A percentile compares a stretch with the other conserved stretches of the same genome.
Evolutionary conservation across 257 asterid genomes (phyloP).

Genomic region (Voacanga thouarsii): DNA sequence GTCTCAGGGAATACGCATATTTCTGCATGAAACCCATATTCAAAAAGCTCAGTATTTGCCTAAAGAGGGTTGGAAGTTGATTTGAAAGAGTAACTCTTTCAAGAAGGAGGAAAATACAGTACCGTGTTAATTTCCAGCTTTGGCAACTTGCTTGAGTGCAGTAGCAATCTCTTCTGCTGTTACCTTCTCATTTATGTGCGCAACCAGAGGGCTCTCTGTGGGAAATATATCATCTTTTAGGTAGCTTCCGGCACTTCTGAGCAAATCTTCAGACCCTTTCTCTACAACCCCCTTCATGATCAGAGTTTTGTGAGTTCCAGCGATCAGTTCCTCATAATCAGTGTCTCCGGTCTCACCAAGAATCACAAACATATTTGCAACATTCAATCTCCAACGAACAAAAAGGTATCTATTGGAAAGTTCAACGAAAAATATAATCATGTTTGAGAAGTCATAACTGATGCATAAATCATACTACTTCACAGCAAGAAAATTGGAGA

Average conservation of each 20-base stretch:
- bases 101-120: not conserved
- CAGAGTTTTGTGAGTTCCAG: slow-evolving; percentile 75
- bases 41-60: not conserved
- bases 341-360: slow-evolving; percentile 91
- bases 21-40: not conserved
- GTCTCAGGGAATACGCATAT: no score
- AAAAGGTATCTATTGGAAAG: slow-evolving; percentile 55
- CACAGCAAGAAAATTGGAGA: not conserved
- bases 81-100: not conserved
- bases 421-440: not conserved
- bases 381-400: slow-evolving; percentile 79
- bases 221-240: slow-evolving; percentile 74
- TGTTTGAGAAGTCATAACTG: not conserved
- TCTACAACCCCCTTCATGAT: slow-evolving; percentile 54
- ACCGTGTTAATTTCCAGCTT: slow-evolving; percentile 38
- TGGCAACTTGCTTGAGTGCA: slow-evolving; percentile 48
- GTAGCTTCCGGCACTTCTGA: slow-evolving; percentile 69
- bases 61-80: not conserved
- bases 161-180: slow-evolving; percentile 50
- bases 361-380: slow-evolving; percentile 73
- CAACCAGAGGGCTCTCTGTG: slow-evolving; percentile 49
- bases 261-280: slow-evolving; percentile 72
- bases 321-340: slow-evolving; percentile 71
- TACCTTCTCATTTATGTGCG: slow-evolving; percentile 36
- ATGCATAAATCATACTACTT: no score